Percentiles rank a stretch among this genome's conserved stretches.
Conservation (phyloP, 2,329 filamentous ascomycete genomes). For the Exophiala xenobiotica region DNA sequence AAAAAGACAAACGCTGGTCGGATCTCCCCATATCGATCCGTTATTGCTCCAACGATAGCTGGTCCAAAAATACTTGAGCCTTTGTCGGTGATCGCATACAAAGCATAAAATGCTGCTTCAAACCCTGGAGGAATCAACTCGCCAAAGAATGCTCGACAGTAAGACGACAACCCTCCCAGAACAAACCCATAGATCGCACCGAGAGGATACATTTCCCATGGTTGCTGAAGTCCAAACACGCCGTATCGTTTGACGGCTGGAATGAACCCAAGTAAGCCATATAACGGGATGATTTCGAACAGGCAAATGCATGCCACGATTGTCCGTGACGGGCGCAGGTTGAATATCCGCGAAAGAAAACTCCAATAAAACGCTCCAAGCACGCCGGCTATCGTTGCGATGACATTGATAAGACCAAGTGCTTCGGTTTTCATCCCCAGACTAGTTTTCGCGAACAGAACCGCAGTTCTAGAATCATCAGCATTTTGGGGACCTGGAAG, state of each 20-base stretch:
- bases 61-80: slow-evolving; percentile 92
- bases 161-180: slow-evolving; percentile 85
- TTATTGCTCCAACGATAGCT: slow-evolving; percentile 88
- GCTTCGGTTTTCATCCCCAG: slow-evolving; percentile 86
- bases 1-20: slow-evolving; percentile 90
- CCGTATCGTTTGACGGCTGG: slow-evolving; percentile 74
- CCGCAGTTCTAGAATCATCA: slow-evolving; percentile 62
- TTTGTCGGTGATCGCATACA: slow-evolving; percentile 98
- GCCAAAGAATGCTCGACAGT: slow-evolving; percentile 88
- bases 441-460: slow-evolving; percentile 92
- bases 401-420: slow-evolving; percentile 88
- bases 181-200: slow-evolving; percentile 91
- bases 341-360: slow-evolving; percentile 67
- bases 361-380: slow-evolving; percentile 89
- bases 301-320: slow-evolving; percentile 88
- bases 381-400: slow-evolving; percentile 80
- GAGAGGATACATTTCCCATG: slow-evolving; percentile 95
- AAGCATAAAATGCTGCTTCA: slow-evolving; percentile 91
- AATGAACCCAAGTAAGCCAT: slow-evolving; percentile 84
- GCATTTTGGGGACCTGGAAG: neutral
- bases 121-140: slow-evolving; percentile 92
- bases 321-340: slow-evolving; percentile 76
- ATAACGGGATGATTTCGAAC: slow-evolving; percentile 90
- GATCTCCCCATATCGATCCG: slow-evolving; percentile 77
- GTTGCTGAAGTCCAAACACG: slow-evolving; percentile 81